These are phyloP conservation scores for Juglanconis juglandina DNA, from an alignment of 2,329 filamentous ascomycete genomes.

Conservation along the genomic window DNA sequence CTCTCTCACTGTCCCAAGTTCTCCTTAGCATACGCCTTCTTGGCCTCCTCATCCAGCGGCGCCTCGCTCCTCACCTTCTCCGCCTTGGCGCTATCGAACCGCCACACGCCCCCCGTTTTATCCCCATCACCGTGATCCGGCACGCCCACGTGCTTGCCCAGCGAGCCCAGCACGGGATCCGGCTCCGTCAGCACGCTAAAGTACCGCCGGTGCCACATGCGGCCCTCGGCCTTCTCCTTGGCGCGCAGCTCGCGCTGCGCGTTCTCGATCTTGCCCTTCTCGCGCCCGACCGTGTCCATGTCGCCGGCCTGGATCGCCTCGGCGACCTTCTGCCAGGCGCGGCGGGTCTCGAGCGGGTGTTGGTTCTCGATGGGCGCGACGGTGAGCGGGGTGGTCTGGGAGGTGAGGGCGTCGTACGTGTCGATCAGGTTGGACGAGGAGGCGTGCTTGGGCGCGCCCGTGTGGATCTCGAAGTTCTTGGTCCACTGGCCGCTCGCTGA, in stretches of 20 bases:
- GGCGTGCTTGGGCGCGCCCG: constrained; percentile 55
- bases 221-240: constrained; percentile 70
- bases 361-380: constrained; percentile 74
- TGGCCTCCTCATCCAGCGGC: constrained; percentile 33
- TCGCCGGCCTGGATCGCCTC: constrained; percentile 76
- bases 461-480: constrained; percentile 73
- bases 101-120: constrained; percentile 60
- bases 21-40: constrained; percentile 28
- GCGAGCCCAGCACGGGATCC: constrained; percentile 42
- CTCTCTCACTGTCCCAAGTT: constrained; percentile 31
- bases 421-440: constrained; percentile 49
- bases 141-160: constrained; percentile 47
- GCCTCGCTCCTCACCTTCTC: constrained; percentile 36
- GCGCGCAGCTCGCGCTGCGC: constrained; percentile 57
- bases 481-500: constrained; percentile 90
- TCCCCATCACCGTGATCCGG: constrained; percentile 51
- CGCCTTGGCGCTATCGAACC: constrained; percentile 47
- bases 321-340: constrained; percentile 85
- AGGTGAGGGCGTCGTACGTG: constrained; percentile 56
- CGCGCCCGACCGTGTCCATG: constrained; percentile 72
- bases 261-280: constrained; percentile 89
- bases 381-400: constrained; percentile 62
- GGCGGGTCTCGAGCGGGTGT: constrained; percentile 80
- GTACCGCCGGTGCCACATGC: constrained; percentile 79
- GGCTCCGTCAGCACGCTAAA: constrained; percentile 57